Base-by-base conservation (phyloP, 306 rosid genomes). In the Lathyrus aphaca region DNA sequence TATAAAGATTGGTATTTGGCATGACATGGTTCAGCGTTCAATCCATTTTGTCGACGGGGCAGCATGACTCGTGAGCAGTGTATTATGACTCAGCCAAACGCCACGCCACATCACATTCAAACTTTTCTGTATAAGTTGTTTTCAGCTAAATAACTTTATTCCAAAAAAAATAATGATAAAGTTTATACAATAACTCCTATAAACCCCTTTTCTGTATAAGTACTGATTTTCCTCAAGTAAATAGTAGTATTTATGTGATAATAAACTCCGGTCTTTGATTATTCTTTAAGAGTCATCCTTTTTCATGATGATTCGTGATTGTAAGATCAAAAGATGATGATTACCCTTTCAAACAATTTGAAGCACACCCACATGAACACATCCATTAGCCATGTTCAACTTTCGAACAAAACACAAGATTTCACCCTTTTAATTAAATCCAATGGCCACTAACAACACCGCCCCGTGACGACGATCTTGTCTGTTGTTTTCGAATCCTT, bases 381-480 rank as follows among this genome's bases (percentile, higher is more conserved):
- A 37, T 10, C 29, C 30, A 61, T 38, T 16, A 38, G 66, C 30
- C 30, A 18, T 35, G 9, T 8, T 16, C 16, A 37, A 9, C 66
- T 61, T 61, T 61, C 25, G 61, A 61, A 3, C 29, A 10, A 11
- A 61, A 38, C 49, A 61, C 17, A 32, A 37, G n/a, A 17, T 61
- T 37, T 61, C 18, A 29, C 10, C 10, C 15, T 61, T 61, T 61
- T 61, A 61, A 61, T 61, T 38, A 38, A 37, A 61, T 37, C 48
- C 66, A 61, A 61, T 61, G 66, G 66, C 29, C 29, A 18, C 49
- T 29, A 38, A 61, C 38, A 38, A 61, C 46, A 61, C 48, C 66
- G 48, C 66, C 66, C 66, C 48, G 45, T 61, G 66, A 61, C 66
- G 66, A 11, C 29, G 48, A 61, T 61, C 27, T 61, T 39, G 43